Base-by-base conservation (phyloP, 352 stramenopile genomes). In the Hyaloperonospora arabidopsidis region DNA sequence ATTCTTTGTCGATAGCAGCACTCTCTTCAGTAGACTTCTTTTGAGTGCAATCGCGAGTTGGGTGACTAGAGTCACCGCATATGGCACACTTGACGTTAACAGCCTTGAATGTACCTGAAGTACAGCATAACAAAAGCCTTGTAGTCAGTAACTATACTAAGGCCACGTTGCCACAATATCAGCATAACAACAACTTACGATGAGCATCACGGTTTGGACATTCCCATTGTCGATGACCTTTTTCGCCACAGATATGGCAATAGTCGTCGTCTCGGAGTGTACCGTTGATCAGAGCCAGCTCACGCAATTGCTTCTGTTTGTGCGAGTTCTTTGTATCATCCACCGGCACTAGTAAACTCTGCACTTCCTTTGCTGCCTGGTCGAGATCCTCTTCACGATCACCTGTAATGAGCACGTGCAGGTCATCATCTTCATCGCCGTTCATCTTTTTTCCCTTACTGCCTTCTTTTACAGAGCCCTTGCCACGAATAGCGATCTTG, bases 271-370 rank as follows among this genome's bases (percentile, higher is more conserved):
- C 95, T 54, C 96, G 96, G 18, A 98, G 68, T 19, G 96, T 98
- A 55, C 97, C 97, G 77, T 99, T 99, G 76, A 99, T 97, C 35
- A 98, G 74, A 32, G 97, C 97, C 47, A 99, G 81, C 63, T 99
- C 94, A 18, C 94, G 76, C 52, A 99, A 71, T 67, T 99, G 97
- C 60, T 97, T 95, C 64, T 99, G 95, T 68, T 99, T 99, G 81
- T 99, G 96, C 18, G 96, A 86, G 54, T 98, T 97, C 49, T 88
- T 84, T 40, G 66, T 92, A 58, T 96, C 86, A 53, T 97, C 86
- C 15, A 97, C 69, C 0, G 94, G 94, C n/a, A 95, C 85, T 22
- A 98, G 68, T 49, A 98, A 70, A 36, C 74, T 70, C 52, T 93
- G 74, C 22, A 98, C 84, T 59, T 97, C 87, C 44, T 94, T 90